Evolutionary conservation across 2,329 filamentous ascomycete genomes (phyloP).

Genomic region (Huntiella omanensis): DNA sequence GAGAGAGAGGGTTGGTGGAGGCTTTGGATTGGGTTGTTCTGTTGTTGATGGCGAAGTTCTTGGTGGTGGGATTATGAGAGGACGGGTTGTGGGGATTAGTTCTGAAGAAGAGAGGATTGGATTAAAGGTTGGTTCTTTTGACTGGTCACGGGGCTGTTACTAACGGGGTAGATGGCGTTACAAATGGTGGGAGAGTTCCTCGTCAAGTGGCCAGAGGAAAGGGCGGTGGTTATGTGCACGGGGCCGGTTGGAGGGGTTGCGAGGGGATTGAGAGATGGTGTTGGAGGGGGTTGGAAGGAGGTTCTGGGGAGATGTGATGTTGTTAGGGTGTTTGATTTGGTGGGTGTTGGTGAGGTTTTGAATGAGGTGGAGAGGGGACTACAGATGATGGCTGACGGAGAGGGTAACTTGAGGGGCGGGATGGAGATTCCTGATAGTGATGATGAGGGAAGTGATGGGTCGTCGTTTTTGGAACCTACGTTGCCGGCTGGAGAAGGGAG

Average conservation of each 20-base stretch:
- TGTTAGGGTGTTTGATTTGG: too few relatives aligned
- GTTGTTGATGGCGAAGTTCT: too few relatives aligned
- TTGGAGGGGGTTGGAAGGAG: background rate
- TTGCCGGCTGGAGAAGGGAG: too few relatives aligned
- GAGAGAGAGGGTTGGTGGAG: too few relatives aligned
- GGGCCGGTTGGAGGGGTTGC: background rate
- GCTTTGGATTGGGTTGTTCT: too few relatives aligned
- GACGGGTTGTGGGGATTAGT: constrained; percentile 34
- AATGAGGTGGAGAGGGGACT: too few relatives aligned
- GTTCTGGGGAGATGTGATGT: background rate
- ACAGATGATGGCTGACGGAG: too few relatives aligned
- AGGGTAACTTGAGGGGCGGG: too few relatives aligned
- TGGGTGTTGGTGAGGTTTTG: too few relatives aligned
- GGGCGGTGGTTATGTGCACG: background rate
- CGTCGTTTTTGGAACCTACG: too few relatives aligned
- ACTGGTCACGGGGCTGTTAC: background rate
- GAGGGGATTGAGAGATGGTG: background rate
- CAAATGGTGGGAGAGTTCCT: background rate
- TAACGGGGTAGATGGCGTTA: background rate
- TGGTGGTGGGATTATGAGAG: constrained; percentile 26
- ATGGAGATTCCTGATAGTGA: too few relatives aligned
- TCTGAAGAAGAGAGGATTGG: constrained; percentile 31
- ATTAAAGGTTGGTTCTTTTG: constrained; percentile 18
- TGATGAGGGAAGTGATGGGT: too few relatives aligned
- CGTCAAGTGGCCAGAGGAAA: background rate